Evolutionary conservation across 768 basidiomycete species (phyloP), one percentile per base, ranked within the genome.

Genomic region (Xerocomellus intermedius): DNA sequence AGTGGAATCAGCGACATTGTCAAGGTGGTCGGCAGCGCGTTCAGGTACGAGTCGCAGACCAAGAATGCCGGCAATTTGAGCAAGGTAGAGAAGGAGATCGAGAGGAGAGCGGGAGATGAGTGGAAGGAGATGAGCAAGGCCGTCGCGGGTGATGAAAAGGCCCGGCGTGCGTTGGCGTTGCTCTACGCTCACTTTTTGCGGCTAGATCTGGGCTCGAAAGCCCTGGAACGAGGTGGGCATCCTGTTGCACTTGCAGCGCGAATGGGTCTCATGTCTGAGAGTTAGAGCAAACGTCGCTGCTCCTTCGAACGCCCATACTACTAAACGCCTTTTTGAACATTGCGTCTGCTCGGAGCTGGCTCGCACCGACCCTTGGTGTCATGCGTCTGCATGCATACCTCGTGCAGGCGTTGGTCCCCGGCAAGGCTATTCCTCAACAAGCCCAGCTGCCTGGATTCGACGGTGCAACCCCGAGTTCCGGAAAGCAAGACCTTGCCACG

Each of bases 161-260:
- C 55, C 4, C 58, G 33, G 10, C 79, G 78, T 50, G 88, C 91
- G 0, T 76, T 93, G 53, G 75, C 88, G 2, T 75, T 97, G 6
- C 73, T 97, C 3, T 95, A 91, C 66, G 88, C 92, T 9, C 92
- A 98, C 73, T 73, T 98, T 41, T 75, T 96, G 35, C 81, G 95
- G 26, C 58, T 83, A 77, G 32, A 81, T 81, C 2, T 70, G 86
- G 52, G 71, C 8, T 77, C 82, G 22, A 54, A 79, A 2, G 69
- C 74, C 0, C 72, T 97, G 9, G 79, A 80, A 57, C 77, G 80
- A 73, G 87, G 94, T 94, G 58, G 17, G 83, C 10, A 13, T 76
- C 41, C 5, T 16, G 35, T 46, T 17, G 19, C 3, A 10, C 36
- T 41, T 16, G 42, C 26, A 6, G 1, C 13, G n/a, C 3, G 4